Conservation (phyloP, 2,329 filamentous ascomycete species). For the Penicillium polonicum region DNA sequence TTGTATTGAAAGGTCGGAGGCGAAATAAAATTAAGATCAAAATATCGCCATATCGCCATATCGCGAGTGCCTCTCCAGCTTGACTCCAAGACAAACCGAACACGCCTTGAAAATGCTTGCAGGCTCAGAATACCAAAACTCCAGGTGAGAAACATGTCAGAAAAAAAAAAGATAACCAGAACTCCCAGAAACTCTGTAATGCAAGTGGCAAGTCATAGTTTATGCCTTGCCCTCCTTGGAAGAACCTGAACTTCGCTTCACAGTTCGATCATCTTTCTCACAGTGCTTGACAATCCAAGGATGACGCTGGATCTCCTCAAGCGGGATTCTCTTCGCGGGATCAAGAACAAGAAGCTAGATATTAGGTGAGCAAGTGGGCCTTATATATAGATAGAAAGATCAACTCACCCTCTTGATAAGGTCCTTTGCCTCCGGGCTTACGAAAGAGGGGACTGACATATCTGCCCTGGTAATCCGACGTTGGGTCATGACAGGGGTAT, state of each 20-base stretch:
- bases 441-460: constrained; percentile 87
- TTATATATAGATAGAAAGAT: neutral
- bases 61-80: constrained; percentile 15
- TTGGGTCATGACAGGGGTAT: constrained; percentile 92
- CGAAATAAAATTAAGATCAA: constrained; percentile 20
- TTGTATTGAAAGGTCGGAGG: constrained; percentile 5
- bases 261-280: constrained; percentile 52
- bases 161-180: constrained; percentile 19
- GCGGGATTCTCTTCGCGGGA: constrained; percentile 85
- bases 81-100: constrained; percentile 11
- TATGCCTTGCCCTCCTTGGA: constrained; percentile 36
- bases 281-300: constrained; percentile 98
- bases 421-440: constrained; percentile 86
- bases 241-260: constrained; percentile 44
- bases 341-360: constrained; percentile 79
- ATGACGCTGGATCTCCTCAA: constrained; percentile 84
- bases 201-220: constrained; percentile 14
- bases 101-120: constrained; percentile 20
- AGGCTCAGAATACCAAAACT: constrained; percentile 15
- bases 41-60: constrained; percentile 20
- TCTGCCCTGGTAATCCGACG: constrained; percentile 83
- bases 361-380: constrained; percentile 21
- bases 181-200: constrained; percentile 20
- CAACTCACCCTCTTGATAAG: constrained; percentile 76
- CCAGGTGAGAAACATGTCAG: constrained; percentile 10